Evolutionary conservation across 1,139 yeast genomes (phyloP), one percentile per base, ranked within the genome.

Genomic region (Protomyces arabidopsidicola): DNA sequence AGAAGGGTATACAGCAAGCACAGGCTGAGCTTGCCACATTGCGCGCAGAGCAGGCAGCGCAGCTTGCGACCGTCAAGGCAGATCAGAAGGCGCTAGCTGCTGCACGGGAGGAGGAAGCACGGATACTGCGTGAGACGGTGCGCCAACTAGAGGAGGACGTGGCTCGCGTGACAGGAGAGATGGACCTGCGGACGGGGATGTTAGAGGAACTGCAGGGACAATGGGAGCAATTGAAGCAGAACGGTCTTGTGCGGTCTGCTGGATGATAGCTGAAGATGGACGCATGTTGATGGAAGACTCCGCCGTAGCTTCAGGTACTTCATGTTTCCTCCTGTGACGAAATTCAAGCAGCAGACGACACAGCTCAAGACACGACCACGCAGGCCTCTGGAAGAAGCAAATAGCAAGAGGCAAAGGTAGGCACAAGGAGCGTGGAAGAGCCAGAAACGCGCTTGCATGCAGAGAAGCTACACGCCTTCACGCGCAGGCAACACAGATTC

Each of bases 41-140:
- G n/a, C 55, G 45, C 20, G 35, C 53, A 35, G 31, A 35, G 27
- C 45, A 45, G 18, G 45, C 35, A 14, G 39, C 36, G 22, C 57
- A 56, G 22, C 12, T 27, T 10, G 60, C 18, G n/a, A 16, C 5
- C 22, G n/a, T 45, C 18, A 27, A 45, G n/a, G 31, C 45, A 12
- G 38, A 14, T 24, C 52, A 14, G 2, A 31, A 16, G 14, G 20
- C 45, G n/a, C 27, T 56, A 9, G 39, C 48, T n/a, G 36, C 20
- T 20, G 24, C 34, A 6, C 39, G 60, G 14, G 42, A 56, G 24
- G 60, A 56, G 34, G 60, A 56, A 27, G 57, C 36, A n/a, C 31
- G 12, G n/a, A 35, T 36, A 38, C 45, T 48, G 42, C 39, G 16
- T n/a, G 48, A 45, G 22, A 27, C 45, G 10, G 60, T 31, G 8